Base-by-base conservation (phyloP, 2,329 filamentous ascomycete genomes). In the Chrysosphaeria jannelii region DNA sequence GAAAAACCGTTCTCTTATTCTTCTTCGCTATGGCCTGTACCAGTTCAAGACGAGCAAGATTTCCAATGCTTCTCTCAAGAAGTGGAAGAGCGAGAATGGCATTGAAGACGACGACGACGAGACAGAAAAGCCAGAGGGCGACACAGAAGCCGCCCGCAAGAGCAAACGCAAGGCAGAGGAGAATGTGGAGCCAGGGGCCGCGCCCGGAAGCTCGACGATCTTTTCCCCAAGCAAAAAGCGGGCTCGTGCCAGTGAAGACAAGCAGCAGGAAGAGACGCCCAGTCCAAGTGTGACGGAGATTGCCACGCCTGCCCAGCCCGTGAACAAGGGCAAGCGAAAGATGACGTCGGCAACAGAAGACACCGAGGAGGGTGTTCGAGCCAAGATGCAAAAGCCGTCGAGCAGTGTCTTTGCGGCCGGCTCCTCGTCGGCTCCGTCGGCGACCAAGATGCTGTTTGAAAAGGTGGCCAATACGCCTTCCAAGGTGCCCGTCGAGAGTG, bases 21-120 rank as follows among this genome's bases (percentile, higher is more conserved):
- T 64, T 40, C 35, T 64, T 26, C 54, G 57, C 22, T 64, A 64
- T 29, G 58, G 57, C 3, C 47, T 63, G 2, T 64, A 63, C 34
- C 53, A 62, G 33, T 64, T 63, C 41, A 59, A 62, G 41, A 62
- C 55, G 10, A 50, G 62, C 20, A 59, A 59, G 34, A 55, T 57
- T 2, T 58, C 57, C 1, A 52, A 51, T 29, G 53, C 59, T 19
- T 46, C 60, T 6, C 44, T 62, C 25, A 56, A 51, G 37, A 53
- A 53, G 33, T 64, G 58, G 58, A 53, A 56, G 34, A 41, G 51
- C 20, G 51, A 54, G 26, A 50, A 63, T 32, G 53, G 53, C 15
- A 44, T 64, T 12, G 50, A 54, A 7, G 47, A 53, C 14, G 47
- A 52, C 24, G 50, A 54, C 7, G 49, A 57, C 21, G 40, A 38